These are phyloP conservation scores for Yamadazyma trypodendri DNA, from an alignment of 1,139 yeast genomes.

Conservation along the genomic window DNA sequence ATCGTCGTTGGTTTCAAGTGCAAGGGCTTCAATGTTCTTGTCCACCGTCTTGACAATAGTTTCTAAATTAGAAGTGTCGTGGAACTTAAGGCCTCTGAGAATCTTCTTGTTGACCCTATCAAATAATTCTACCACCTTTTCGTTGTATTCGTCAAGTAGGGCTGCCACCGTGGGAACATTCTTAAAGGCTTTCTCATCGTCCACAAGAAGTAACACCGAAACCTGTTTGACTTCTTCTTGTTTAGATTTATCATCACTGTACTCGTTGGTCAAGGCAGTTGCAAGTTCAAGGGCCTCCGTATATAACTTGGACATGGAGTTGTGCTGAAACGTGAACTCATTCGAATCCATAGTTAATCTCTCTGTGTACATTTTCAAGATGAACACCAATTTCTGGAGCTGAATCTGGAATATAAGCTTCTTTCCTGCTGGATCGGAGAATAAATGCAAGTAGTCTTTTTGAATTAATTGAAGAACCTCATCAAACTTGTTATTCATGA, in stretches of 20 bases:
- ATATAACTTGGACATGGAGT: conserved; percentile 15
- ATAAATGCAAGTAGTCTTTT: conserved; percentile 44
- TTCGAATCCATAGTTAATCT: conserved; percentile 16
- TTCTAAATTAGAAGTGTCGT: conserved; percentile 32
- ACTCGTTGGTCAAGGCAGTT: conserved; percentile 36
- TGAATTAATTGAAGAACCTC: conserved; percentile 43
- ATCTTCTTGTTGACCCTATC: conserved; percentile 30
- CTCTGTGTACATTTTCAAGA: conserved; percentile 24
- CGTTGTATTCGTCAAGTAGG: conserved; percentile 22
- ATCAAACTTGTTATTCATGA: conserved; percentile 50
- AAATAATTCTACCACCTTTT: conserved; percentile 19
- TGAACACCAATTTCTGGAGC: conserved; percentile 47
- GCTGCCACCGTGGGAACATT: conserved; percentile 24
- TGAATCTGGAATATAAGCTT: conserved; percentile 53
- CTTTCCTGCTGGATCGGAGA: conserved; percentile 30
- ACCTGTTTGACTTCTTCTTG: conserved; percentile 22
- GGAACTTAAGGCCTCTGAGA: conserved; percentile 27
- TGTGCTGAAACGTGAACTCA: conserved; percentile 21
- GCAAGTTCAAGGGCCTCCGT: conserved; percentile 38
- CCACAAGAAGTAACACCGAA: conserved; percentile 30
- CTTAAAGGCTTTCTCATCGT: conserved; percentile 20
- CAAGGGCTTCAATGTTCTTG: conserved; percentile 30
- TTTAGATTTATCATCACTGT: conserved; percentile 13
- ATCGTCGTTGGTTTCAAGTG: conserved; percentile 31
- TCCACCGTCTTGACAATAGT: conserved; percentile 32